Base-by-base conservation (phyloP, 225 moss, liverwort and hornwort species). In the Pleurozium schreberi region DNA sequence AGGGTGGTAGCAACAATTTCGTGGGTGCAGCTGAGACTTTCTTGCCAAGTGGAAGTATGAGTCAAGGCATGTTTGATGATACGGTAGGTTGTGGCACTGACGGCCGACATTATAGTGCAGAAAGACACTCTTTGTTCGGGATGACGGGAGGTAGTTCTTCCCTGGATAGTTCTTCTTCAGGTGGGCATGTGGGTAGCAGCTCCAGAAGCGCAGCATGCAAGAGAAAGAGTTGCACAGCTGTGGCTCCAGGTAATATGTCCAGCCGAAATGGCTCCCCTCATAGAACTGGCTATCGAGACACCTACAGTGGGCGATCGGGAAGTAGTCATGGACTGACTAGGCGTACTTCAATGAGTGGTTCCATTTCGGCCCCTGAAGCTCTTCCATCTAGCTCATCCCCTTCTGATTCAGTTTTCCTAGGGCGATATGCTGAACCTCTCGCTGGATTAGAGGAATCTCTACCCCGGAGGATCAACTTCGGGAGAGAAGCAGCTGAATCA, bases 121-220 rank as follows among this genome's bases (percentile, higher is more conserved):
- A 96, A 61, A 92, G 92, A 47, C 96, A 93, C n/a, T 88, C 90
- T 88, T 84, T 87, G 86, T 90, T 92, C 59, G 88, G 92, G 31
- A 89, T 57, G 76, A 43, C 86, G 34, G 89, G 91, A 88, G 90
- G 91, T 57, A 88, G 84, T 80, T 86, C 92, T 58, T 83, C 88
- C 75, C 55, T 88, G 63, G 94, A 91, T 74, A 93, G 11, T 70
- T 63, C 93, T 57, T 87, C 93, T 55, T 83, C 94, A 22, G 87
- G 91, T 90, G 94, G 94, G 77, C 92, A 93, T 87, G 92, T 91
- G 45, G 93, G 91, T 84, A 93, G 92, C 92, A 96, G 94, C 92
- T 95, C 96, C 83, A 95, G 97, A 89, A 90, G 95, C 88, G 85
- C 95, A 58, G 93, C 96, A 71, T 95, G 95, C 93, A 97, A 97